phyloP scores from a whole-genome alignment of 73 alveolate species.

The Effrenium voratum region DNA sequence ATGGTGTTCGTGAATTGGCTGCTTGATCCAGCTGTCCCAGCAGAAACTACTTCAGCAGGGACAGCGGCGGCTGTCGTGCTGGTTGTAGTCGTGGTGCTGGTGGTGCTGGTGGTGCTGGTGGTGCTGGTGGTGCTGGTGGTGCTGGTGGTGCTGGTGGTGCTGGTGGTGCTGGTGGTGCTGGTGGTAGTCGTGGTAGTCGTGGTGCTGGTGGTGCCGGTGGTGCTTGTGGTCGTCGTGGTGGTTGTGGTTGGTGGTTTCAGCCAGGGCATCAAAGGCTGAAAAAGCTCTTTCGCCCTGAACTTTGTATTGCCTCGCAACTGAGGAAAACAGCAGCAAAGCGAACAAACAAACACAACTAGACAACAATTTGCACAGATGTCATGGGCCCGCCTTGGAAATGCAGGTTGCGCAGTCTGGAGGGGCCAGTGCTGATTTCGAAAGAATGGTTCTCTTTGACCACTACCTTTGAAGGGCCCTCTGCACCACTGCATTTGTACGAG shows the following conservation, averaged over 20 bases:
- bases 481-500: too few relatives aligned
- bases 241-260: neutral
- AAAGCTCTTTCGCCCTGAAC: neutral
- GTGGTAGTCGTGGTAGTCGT: neutral
- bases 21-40: too few relatives aligned
- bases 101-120: neutral
- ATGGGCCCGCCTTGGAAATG: too few relatives aligned
- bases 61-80: neutral
- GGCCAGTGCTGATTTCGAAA: too few relatives aligned
- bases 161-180: neutral
- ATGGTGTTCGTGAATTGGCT: neutral
- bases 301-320: neutral
- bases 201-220: neutral
- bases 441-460: too few relatives aligned
- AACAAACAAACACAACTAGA: too few relatives aligned
- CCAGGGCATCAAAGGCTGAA: neutral
- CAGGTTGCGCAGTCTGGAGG: too few relatives aligned
- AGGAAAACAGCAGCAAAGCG: too few relatives aligned
- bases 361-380: too few relatives aligned
- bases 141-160: neutral
- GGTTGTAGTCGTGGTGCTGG: neutral
- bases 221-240: neutral
- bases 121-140: neutral
- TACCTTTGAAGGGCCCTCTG: too few relatives aligned
- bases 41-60: neutral